Percentiles rank a stretch among this genome's conserved stretches.
These are phyloP conservation scores for Fusarium odoratissimum DNA, from an alignment of 2,329 filamentous ascomycete species.

Conservation along the genomic window DNA sequence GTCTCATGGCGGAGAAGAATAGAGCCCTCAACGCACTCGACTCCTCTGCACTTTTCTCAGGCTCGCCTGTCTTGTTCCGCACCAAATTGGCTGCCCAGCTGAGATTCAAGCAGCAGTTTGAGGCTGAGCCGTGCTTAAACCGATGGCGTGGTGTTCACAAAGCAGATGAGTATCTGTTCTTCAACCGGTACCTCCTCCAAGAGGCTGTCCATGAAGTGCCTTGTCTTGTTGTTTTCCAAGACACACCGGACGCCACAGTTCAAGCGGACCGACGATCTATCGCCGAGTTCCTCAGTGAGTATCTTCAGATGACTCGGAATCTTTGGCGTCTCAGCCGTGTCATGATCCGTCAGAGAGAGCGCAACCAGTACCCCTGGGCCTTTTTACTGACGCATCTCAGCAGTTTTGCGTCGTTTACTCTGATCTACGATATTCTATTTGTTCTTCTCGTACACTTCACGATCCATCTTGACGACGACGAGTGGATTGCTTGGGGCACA, in stretches of 20 bases:
- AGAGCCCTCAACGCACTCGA: constrained; percentile 16
- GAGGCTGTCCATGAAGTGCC: neutral
- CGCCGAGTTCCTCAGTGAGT: constrained; percentile 9
- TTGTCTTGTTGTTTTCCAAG: constrained; percentile 14
- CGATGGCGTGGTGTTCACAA: constrained; percentile 8
- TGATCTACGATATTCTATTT: constrained; percentile 13
- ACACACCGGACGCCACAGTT: neutral
- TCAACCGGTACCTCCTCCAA: constrained; percentile 17
- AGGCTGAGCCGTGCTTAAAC: constrained; percentile 22
- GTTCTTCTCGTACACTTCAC: neutral
- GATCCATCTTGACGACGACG: neutral
- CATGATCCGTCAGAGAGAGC: neutral
- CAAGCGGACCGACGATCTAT: neutral
- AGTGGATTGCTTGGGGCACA: neutral
- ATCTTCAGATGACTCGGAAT: constrained; percentile 2
- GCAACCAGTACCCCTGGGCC: neutral
- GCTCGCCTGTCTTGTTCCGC: constrained; percentile 21
- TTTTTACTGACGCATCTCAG: constrained; percentile 7
- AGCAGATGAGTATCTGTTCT: constrained; percentile 28
- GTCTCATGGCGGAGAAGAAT: constrained; percentile 6
- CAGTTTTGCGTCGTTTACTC: constrained; percentile 4
- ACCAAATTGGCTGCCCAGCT: neutral
- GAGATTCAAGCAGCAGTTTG: constrained; percentile 10
- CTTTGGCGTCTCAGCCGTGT: constrained; percentile 9
- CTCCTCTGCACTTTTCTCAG: neutral